A percentile compares a stretch with the other conserved stretches of the same genome.
Conservation (phyloP, 2,329 filamentous ascomycete genomes). For the Microascus cirrosus region DNA sequence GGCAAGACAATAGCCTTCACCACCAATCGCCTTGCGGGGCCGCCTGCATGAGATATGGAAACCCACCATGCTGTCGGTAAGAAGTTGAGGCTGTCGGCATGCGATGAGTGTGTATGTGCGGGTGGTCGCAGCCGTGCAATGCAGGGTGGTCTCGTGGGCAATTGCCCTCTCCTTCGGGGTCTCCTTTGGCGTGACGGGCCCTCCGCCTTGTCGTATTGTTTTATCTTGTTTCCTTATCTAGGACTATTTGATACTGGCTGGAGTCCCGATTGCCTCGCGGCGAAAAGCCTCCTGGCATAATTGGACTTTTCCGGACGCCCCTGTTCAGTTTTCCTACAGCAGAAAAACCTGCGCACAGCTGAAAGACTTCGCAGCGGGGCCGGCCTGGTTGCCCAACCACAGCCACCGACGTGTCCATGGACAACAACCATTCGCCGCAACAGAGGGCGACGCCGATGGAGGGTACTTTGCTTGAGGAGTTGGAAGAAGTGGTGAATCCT, state of each 20-base stretch:
- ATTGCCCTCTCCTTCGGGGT: not conserved
- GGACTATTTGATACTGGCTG: not conserved
- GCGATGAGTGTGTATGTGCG: not conserved
- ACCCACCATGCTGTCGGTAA: not conserved
- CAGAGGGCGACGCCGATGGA: not conserved
- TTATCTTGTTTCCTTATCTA: not conserved
- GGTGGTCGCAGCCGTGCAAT: not conserved
- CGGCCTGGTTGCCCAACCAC: not conserved
- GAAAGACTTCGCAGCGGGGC: not conserved
- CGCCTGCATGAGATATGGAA: too few relatives aligned
- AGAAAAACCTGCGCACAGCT: not conserved
- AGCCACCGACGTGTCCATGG: not conserved
- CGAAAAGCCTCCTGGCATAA: not conserved
- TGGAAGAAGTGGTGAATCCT: constrained; percentile 8
- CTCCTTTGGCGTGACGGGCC: not conserved
- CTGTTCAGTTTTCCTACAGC: not conserved
- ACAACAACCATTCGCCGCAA: not conserved
- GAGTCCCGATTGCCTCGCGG: not conserved
- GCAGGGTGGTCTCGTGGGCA: not conserved
- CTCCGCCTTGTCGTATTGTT: not conserved
- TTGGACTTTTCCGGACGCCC: too few relatives aligned
- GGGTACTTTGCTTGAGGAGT: not conserved
- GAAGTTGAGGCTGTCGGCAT: not conserved
- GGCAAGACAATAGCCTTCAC: not conserved
- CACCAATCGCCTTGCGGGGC: not conserved